These are phyloP conservation scores for Myxozyma neotropica DNA, from an alignment of 805 yeast species.

Conservation along the genomic window DNA sequence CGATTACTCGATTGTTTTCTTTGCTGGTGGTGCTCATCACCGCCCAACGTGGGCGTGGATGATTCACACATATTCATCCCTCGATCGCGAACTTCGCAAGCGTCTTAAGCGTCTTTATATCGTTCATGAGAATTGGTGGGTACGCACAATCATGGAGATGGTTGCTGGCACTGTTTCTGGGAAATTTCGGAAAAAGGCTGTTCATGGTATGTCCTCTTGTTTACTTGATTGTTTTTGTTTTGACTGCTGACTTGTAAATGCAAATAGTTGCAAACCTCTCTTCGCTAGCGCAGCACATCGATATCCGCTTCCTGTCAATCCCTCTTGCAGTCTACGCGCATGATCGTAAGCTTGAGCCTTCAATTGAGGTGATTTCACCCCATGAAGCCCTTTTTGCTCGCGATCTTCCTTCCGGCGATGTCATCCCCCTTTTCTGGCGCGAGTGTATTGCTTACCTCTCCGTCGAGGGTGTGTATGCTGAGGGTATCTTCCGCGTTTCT, in stretches of 20 bases:
- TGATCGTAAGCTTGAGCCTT: conserved; percentile 57
- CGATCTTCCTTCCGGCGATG: conserved; percentile 31
- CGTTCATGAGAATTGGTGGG: conserved; percentile 90
- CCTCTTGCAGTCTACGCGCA: conserved; percentile 73
- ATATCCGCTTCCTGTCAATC: conserved; percentile 74
- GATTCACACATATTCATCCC: conserved; percentile 55
- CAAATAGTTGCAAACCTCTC: conserved; percentile 44
- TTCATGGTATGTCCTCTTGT: conserved; percentile 46
- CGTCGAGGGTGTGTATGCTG: conserved; percentile 28
- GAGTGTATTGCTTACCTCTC: conserved; percentile 37
- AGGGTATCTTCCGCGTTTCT: conserved; percentile 35
- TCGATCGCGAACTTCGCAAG: conserved; percentile 59
- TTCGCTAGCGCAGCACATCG: conserved; percentile 63
- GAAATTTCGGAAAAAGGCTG: conserved; percentile 49
- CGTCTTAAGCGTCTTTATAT: conserved; percentile 65
- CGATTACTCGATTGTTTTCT: conserved; percentile 69
- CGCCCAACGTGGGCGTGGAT: conserved; percentile 73
- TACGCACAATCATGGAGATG: conserved; percentile 73
- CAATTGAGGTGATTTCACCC: conserved; percentile 53
- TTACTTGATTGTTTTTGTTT: no score
- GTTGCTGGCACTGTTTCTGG: conserved; percentile 62
- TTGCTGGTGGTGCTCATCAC: conserved; percentile 76
- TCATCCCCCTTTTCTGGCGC: conserved; percentile 42
- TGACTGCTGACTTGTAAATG: background rate
- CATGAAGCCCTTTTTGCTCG: conserved; percentile 41